These are phyloP conservation scores for Bullera alba DNA, from an alignment of 768 basidiomycete genomes.

Conservation along the genomic window DNA sequence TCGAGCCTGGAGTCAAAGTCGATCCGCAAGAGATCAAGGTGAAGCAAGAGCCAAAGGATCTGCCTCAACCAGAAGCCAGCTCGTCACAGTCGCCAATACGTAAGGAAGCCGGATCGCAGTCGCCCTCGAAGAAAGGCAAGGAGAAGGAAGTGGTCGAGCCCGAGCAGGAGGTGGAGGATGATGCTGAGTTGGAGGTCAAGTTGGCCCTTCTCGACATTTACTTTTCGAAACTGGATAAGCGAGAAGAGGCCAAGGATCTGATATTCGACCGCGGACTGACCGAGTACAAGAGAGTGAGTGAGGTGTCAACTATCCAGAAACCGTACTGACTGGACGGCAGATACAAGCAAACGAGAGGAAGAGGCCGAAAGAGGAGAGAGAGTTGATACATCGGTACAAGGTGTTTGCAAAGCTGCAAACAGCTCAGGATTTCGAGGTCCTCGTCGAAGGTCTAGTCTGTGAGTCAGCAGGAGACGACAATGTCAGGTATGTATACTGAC, in stretches of 20 bases:
- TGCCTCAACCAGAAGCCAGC: constrained; percentile 30
- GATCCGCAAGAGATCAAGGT: constrained; percentile 12
- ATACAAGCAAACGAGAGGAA: constrained; percentile 89
- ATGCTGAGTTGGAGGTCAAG: constrained; percentile 79
- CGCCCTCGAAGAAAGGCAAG: constrained; percentile 9
- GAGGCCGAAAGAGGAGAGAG: constrained; percentile 79
- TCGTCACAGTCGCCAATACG: too few relatives aligned
- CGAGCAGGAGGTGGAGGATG: constrained; percentile 60
- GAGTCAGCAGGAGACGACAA: constrained; percentile 44
- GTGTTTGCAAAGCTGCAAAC: constrained; percentile 88
- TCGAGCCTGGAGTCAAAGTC: too few relatives aligned
- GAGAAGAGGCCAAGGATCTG: constrained; percentile 73
- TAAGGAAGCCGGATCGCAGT: background rate
- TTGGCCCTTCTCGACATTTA: constrained; percentile 84
- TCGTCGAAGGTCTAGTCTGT: constrained; percentile 86
- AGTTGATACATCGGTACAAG: constrained; percentile 77
- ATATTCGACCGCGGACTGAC: constrained; percentile 87
- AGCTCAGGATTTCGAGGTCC: constrained; percentile 80
- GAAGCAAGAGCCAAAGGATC: constrained; percentile 16
- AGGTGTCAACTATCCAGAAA: background rate
- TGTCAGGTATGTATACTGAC: background rate
- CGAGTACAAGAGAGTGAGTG: constrained; percentile 83
- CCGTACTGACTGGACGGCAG: constrained; percentile 49
- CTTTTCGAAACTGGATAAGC: constrained; percentile 75
- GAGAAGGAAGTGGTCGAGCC: constrained; percentile 17